Evolutionary conservation across 306 rosid species (phyloP).

Genomic region (Vigna radiata): DNA sequence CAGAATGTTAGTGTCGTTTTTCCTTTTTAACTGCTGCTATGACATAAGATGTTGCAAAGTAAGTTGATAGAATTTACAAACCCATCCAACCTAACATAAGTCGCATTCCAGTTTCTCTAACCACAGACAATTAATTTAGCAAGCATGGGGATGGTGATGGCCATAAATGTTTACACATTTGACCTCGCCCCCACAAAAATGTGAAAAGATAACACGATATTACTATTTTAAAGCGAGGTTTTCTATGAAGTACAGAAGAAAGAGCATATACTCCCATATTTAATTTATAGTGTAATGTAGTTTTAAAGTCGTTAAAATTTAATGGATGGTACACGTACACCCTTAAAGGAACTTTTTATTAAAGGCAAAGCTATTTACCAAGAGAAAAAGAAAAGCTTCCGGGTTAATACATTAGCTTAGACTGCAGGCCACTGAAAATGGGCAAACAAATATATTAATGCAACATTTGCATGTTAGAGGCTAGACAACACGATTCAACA

Average conservation of each 20-base stretch:
- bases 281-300: conserved; percentile 4
- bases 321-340: neutral
- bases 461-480: neutral
- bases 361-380: conserved; percentile 1
- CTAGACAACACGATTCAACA: conserved; percentile 14
- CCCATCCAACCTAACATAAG: conserved; percentile 4
- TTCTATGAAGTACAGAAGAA: neutral
- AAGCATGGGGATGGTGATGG: conserved; percentile 38
- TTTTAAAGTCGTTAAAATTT: neutral
- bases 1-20: neutral
- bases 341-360: neutral
- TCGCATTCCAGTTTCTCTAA: conserved; percentile 11
- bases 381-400: conserved; percentile 29
- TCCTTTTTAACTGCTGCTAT: neutral
- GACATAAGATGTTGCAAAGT: neutral
- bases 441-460: conserved; percentile 8
- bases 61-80: conserved; percentile 5
- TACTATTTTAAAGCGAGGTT: conserved; percentile 7
- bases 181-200: conserved; percentile 27
- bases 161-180: conserved; percentile 40
- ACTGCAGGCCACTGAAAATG: neutral
- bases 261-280: neutral
- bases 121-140: conserved; percentile 24
- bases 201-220: neutral
- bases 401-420: conserved; percentile 1